A percentile compares a stretch with the other conserved stretches of the same genome.
These are phyloP conservation scores for Helminthosporium solani DNA, from an alignment of 2,329 filamentous ascomycete genomes.

Conservation along the genomic window DNA sequence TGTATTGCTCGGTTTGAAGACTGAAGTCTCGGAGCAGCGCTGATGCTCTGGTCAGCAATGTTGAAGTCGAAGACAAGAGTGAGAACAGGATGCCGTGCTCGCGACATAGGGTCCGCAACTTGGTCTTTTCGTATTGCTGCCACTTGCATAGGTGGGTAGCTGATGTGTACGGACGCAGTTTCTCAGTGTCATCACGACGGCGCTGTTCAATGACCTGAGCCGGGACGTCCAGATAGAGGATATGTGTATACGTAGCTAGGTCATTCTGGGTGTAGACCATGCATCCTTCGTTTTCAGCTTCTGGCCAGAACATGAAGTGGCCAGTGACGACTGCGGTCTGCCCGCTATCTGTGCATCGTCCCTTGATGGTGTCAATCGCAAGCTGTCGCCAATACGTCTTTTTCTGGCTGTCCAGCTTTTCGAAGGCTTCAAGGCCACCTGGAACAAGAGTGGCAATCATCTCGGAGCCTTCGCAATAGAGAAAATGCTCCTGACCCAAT, in stretches of 20 bases:
- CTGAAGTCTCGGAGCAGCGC: background rate
- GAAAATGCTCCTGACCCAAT: conserved; percentile 41
- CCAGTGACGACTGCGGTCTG: conserved; percentile 54
- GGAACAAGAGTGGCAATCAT: conserved; percentile 47
- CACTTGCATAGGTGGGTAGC: conserved; percentile 48
- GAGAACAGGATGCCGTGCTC: conserved; percentile 53
- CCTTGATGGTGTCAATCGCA: conserved; percentile 50
- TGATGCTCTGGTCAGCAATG: no score
- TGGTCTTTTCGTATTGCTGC: conserved; percentile 49
- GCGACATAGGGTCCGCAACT: conserved; percentile 49
- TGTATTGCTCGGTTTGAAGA: no score
- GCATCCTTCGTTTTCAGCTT: conserved; percentile 18
- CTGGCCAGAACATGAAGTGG: conserved; percentile 58
- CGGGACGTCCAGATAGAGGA: conserved; percentile 56
- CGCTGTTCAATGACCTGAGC: conserved; percentile 42
- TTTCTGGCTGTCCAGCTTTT: conserved; percentile 37
- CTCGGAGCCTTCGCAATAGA: conserved; percentile 56
- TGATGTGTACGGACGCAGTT: conserved; percentile 39
- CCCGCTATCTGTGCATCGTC: conserved; percentile 37
- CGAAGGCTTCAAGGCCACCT: conserved; percentile 54
- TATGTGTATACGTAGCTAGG: conserved; percentile 54
- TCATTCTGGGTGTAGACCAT: conserved; percentile 51
- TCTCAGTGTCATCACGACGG: conserved; percentile 41
- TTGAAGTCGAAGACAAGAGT: conserved; percentile 22
- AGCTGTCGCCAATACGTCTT: conserved; percentile 45